Base-by-base conservation (phyloP, 106 monocot genomes). In the Acorus calamus region DNA sequence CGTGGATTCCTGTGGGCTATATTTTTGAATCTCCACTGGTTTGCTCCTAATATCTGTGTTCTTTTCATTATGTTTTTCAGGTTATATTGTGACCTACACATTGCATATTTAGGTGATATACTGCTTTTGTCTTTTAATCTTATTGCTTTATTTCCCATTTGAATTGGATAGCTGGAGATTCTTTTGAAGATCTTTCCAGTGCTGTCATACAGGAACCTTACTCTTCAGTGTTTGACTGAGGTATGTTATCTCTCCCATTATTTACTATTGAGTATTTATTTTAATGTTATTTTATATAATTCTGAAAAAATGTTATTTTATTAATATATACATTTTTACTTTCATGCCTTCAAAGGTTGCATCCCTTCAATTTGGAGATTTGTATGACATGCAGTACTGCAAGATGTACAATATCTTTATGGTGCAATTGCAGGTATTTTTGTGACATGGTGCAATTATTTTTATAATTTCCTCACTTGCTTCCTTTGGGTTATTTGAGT, bases 21-120 rank as follows among this genome's bases (percentile, higher is more conserved):
- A 99, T 99, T 46, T 99, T 99, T 76, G 92, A 99, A 76, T 99
- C 98, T 28, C 88, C 88, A 66, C 65, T 99, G 84, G 98, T 99
- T 59, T 51, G 81, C 49, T 57, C 48, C 13, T 69, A 55, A 45
- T 42, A 11, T 14, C 44, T 52, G 11, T 61, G 50, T 61, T 59
- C 12, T 67, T 46, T 7, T 69, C 8, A 3, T 12, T 47, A 2
- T 4, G 55, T n/a, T 58, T 41, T 60, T 59, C 47, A 56, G 10
- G 4, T 66, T 44, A 28, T 54, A 4, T 47, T 4, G 9, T 55
- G 13, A 14, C 3, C 3, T 53, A 11, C 53, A 53, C 13, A 62
- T 49, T 14, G 28, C 28, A 28, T 28, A 28, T 28, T 28, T 28
- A 28, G 28, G 28, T 28, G 28, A 28, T 28, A 28, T 28, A 28